phyloP scores from a whole-genome alignment of 371 early-diverging fungal genomes.

The Chytridium lagenaria region DNA sequence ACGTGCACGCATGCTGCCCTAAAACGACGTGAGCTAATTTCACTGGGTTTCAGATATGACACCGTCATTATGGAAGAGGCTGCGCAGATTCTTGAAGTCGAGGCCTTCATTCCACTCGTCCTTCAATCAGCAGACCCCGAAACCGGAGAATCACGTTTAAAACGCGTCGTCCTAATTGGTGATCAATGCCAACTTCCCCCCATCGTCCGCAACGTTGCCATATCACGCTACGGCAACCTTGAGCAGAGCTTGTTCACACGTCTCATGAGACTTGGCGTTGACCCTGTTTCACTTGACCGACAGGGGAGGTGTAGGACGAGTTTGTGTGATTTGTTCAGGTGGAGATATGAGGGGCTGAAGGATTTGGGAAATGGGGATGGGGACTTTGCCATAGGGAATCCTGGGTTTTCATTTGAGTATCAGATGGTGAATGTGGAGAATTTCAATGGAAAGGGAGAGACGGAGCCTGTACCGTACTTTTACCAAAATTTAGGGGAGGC shows the following conservation, averaged over 20 bases:
- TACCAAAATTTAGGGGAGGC: slow-evolving; percentile 97
- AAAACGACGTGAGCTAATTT: slow-evolving; percentile 77
- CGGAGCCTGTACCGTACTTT: slow-evolving; percentile 61
- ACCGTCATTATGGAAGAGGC: slow-evolving; percentile 97
- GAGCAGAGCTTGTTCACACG: slow-evolving; percentile 92
- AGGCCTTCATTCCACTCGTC: slow-evolving; percentile 91
- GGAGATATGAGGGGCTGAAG: slow-evolving; percentile 72
- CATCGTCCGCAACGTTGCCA: slow-evolving; percentile 83
- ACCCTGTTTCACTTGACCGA: slow-evolving; percentile 78
- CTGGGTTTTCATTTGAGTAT: slow-evolving; percentile 82
- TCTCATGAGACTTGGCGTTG: slow-evolving; percentile 89
- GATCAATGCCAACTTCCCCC: slow-evolving; percentile 97
- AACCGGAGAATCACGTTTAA: slow-evolving; percentile 65
- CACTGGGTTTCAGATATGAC: slow-evolving; percentile 90
- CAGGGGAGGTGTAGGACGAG: slow-evolving; percentile 86
- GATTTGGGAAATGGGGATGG: slow-evolving; percentile 33
- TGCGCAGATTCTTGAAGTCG: slow-evolving; percentile 95
- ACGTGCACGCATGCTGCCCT: slow-evolving; percentile 95
- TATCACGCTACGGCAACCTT: slow-evolving; percentile 86
- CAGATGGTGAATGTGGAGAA: slow-evolving; percentile 85
- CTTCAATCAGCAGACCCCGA: slow-evolving; percentile 67
- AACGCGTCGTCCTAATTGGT: slow-evolving; percentile 94
- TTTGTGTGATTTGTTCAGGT: slow-evolving; percentile 82
- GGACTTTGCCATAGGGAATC: slow-evolving; percentile 57
- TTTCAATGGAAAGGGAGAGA: slow-evolving; percentile 81